Conservation (phyloP, 2,329 filamentous ascomycete species). For the Ramularia collo-cygni region DNA sequence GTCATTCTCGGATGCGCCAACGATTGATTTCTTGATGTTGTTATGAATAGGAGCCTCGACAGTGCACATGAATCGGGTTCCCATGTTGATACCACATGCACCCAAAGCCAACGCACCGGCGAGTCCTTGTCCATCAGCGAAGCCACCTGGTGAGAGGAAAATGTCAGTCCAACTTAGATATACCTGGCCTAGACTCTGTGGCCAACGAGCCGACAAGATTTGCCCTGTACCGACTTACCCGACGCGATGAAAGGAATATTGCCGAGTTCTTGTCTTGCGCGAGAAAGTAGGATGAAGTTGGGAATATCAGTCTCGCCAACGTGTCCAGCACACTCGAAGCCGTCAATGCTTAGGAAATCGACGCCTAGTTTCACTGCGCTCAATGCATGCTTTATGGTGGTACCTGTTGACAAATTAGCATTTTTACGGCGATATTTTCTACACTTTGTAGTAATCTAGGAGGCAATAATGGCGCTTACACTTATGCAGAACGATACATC, state of each 20-base stretch:
- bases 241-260: conserved; percentile 86
- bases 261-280: conserved; percentile 76
- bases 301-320: conserved; percentile 80
- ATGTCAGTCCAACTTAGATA: too few species aligned
- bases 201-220: too few species aligned
- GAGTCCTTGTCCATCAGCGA: conserved; percentile 85
- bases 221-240: conserved; percentile 37
- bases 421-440: too few species aligned
- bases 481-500: conserved; percentile 80
- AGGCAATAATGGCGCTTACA: conserved; percentile 44
- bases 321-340: conserved; percentile 90
- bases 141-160: conserved; percentile 53
- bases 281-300: conserved; percentile 77
- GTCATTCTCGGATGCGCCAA: conserved; percentile 78
- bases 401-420: conserved; percentile 34
- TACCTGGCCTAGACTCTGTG: too few species aligned
- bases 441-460: too few species aligned
- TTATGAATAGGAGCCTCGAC: conserved; percentile 71
- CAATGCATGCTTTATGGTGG: conserved; percentile 86
- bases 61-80: conserved; percentile 93
- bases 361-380: conserved; percentile 88
- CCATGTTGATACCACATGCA: conserved; percentile 94
- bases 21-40: conserved; percentile 89
- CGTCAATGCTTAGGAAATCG: conserved; percentile 91
- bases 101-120: conserved; percentile 83